Conservation (phyloP, 2,329 filamentous ascomycete genomes). For the Colletotrichum cordylinicola region DNA sequence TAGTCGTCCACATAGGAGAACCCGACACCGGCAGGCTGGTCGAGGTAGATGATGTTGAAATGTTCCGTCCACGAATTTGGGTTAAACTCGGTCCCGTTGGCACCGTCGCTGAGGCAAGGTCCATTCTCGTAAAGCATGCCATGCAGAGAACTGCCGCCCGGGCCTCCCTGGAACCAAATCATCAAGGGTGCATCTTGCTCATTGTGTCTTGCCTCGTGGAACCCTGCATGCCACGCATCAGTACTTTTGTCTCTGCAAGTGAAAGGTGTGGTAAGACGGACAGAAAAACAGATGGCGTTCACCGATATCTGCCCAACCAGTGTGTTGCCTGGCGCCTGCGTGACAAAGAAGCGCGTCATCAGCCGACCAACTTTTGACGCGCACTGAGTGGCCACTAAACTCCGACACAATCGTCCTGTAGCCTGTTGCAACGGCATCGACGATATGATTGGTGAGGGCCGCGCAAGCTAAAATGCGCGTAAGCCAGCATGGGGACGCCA, state of each 20-base stretch:
- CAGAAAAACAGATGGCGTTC: conserved; percentile 8
- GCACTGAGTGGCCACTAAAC: background rate
- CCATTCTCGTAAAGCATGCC: conserved; percentile 58
- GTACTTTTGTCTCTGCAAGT: background rate
- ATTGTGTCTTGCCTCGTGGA: conserved; percentile 30
- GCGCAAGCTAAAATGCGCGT: background rate
- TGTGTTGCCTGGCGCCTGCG: background rate
- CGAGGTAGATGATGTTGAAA: conserved; percentile 25
- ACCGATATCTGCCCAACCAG: background rate
- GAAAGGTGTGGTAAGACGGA: background rate
- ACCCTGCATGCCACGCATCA: conserved; percentile 35
- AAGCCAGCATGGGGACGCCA: background rate
- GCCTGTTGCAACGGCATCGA: background rate
- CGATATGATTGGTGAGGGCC: background rate
- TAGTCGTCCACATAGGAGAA: conserved; percentile 21
- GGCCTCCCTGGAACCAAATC: conserved; percentile 66
- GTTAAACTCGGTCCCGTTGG: conserved; percentile 51
- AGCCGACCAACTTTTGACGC: conserved; percentile 1
- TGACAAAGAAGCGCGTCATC: background rate
- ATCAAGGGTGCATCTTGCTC: conserved; percentile 42
- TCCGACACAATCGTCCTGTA: background rate
- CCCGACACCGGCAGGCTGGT: conserved; percentile 23
- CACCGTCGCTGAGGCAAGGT: conserved; percentile 52
- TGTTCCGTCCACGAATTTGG: conserved; percentile 66
- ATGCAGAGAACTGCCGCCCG: conserved; percentile 61